Percentiles rank a stretch among this genome's conserved stretches.
phyloP scores from a whole-genome alignment of 1,284 basidiomycete genomes.

The Ustilago loliicola region DNA sequence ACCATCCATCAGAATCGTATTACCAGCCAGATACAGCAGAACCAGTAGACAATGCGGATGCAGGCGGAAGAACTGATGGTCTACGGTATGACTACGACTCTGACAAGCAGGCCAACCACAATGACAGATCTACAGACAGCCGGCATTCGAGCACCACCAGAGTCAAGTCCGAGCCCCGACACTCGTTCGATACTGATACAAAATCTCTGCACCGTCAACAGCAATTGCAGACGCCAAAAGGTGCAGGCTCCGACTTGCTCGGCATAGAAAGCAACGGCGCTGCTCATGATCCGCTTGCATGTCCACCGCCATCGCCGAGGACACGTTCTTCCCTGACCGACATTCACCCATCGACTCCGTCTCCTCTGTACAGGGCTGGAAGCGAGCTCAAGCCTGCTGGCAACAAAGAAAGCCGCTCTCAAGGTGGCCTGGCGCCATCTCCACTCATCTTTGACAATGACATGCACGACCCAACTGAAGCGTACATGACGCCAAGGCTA shows the following conservation, averaged over 20 bases:
- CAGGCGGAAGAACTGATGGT: constrained; percentile 21
- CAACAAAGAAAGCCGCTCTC: constrained; percentile 6
- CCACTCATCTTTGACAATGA: constrained; percentile 19
- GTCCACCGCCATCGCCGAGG: constrained; percentile 23
- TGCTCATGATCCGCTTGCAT: constrained; percentile 3
- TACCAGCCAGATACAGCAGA: constrained; percentile 37
- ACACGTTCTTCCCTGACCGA: background rate
- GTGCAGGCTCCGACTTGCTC: background rate
- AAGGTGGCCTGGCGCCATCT: constrained; percentile 23
- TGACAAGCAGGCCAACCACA: background rate
- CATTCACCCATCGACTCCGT: constrained; percentile 1
- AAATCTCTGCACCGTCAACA: background rate
- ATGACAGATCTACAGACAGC: background rate
- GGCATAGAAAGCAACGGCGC: constrained; percentile 8
- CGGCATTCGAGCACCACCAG: background rate
- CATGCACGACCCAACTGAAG: constrained; percentile 15
- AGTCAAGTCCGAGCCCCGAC: constrained; percentile 12
- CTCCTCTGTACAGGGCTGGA: background rate
- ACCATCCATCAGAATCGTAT: constrained; percentile 25
- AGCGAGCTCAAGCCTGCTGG: background rate
- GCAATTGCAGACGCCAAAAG: constrained; percentile 15
- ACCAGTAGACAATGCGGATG: constrained; percentile 26
- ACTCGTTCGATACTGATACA: background rate
- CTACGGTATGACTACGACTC: constrained; percentile 27
- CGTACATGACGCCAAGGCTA: constrained; percentile 31